Evolutionary conservation across 148 eudicot genomes (phyloP).

Genomic region (Cornus kousa): DNA sequence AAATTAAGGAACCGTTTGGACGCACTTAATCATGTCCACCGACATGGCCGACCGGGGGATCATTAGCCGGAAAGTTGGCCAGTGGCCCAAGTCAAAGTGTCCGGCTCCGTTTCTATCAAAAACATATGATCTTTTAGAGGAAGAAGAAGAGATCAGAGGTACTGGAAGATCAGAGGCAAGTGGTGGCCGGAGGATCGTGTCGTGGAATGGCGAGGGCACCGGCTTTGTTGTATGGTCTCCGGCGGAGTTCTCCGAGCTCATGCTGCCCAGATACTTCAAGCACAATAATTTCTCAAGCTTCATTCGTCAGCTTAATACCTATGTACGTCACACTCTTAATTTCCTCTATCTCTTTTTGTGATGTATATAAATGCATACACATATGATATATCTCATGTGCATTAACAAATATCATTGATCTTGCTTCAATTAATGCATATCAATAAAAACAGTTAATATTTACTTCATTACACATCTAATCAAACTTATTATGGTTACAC

Average conservation of each 20-base stretch:
- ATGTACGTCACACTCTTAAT: slow-evolving; percentile 17
- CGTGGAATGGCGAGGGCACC: slow-evolving; percentile 32
- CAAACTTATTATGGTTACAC: too few relatives aligned
- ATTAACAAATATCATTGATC: too few relatives aligned
- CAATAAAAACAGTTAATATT: too few relatives aligned
- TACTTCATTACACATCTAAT: too few relatives aligned
- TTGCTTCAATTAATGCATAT: too few relatives aligned
- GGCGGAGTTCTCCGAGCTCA: slow-evolving; percentile 35
- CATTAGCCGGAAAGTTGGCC: neutral
- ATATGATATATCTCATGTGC: too few relatives aligned
- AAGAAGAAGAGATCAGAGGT: slow-evolving; percentile 17
- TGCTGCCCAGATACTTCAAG: slow-evolving; percentile 43
- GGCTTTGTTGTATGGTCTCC: slow-evolving; percentile 43
- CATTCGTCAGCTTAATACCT: slow-evolving; percentile 38
- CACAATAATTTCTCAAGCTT: slow-evolving; percentile 46
- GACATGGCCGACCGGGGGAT: neutral
- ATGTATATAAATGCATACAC: too few relatives aligned
- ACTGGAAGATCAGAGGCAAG: neutral
- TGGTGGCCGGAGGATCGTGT: slow-evolving; percentile 13
- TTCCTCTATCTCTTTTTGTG: slow-evolving; percentile 5
- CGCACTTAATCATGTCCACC: neutral
- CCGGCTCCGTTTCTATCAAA: slow-evolving; percentile 39
- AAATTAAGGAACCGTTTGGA: neutral
- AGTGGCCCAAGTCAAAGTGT: slow-evolving; percentile 15
- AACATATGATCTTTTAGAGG: slow-evolving; percentile 37